These are phyloP conservation scores for Thozetella sp. DNA, from an alignment of 495 filamentous ascomycete species.

Conservation along the genomic window DNA sequence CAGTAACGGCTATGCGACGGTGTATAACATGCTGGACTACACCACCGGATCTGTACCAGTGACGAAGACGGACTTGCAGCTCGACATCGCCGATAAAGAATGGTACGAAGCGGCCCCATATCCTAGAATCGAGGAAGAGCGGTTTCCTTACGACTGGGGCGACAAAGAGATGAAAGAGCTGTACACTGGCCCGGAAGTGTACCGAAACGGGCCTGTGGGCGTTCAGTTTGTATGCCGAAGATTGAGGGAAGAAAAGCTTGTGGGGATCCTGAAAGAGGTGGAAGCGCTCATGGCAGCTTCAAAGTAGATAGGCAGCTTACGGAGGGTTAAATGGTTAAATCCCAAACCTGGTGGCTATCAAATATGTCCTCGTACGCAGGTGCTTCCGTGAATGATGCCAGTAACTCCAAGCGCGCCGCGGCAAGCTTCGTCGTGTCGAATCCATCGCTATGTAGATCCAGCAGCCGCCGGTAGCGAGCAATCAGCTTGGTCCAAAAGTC, in stretches of 20 bases:
- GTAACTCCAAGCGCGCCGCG: background rate
- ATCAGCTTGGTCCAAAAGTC: background rate
- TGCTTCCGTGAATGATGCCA: background rate
- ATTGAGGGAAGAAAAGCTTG: background rate
- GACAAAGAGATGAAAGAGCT: background rate
- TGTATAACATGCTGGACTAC: constrained; percentile 68
- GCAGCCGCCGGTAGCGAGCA: background rate
- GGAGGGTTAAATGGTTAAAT: background rate
- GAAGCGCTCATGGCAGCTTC: background rate
- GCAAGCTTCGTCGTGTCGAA: background rate
- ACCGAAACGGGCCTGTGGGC: background rate
- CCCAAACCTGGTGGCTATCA: background rate
- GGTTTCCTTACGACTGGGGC: background rate
- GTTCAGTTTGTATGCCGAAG: background rate
- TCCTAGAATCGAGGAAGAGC: background rate
- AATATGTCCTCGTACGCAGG: background rate
- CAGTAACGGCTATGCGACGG: constrained; percentile 54
- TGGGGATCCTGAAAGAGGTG: background rate
- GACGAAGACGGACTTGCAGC: constrained; percentile 13
- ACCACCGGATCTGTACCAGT: constrained; percentile 57
- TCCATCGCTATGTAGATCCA: background rate
- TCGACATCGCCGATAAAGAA: background rate
- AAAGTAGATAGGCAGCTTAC: background rate
- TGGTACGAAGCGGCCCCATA: background rate
- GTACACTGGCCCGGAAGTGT: background rate